Conservation (phyloP, 2,329 filamentous ascomycete species). For the Xylariales sp. region DNA sequence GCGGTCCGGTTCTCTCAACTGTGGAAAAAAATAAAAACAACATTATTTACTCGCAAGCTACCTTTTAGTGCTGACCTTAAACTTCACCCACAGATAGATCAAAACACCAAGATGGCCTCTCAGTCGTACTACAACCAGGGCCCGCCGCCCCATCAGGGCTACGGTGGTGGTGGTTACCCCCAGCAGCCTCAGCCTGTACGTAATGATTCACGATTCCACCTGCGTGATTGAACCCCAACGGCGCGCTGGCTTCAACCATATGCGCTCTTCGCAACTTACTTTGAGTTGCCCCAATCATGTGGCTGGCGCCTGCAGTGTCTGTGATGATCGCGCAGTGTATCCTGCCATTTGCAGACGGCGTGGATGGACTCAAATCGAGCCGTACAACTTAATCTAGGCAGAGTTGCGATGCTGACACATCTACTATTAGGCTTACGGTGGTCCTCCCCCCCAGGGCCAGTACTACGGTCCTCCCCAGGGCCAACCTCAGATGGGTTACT, state of each 20-base stretch:
- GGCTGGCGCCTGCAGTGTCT: no score
- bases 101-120: no score
- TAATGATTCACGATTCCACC: constrained; percentile 9
- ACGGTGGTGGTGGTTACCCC: constrained; percentile 25
- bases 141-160: constrained; percentile 24
- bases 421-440: constrained; percentile 38
- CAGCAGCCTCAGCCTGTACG: constrained; percentile 40
- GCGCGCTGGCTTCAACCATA: no score
- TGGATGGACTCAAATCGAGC: neutral
- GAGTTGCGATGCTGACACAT: no score
- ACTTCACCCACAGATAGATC: no score
- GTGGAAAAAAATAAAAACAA: no score
- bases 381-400: constrained; percentile 10
- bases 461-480: constrained; percentile 26
- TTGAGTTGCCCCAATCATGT: no score
- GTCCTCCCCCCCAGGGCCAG: constrained; percentile 28
- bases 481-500: constrained; percentile 40
- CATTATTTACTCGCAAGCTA: no score
- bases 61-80: no score
- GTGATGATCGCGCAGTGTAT: no score
- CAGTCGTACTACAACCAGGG: constrained; percentile 26
- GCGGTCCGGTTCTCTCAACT: no score
- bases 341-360: neutral
- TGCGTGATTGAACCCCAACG: neutral
- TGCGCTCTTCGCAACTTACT: no score